Percentiles rank a stretch among this genome's conserved stretches.
These are phyloP conservation scores for Knoxdaviesia proteae DNA, from an alignment of 2,329 filamentous ascomycete genomes.

Conservation along the genomic window DNA sequence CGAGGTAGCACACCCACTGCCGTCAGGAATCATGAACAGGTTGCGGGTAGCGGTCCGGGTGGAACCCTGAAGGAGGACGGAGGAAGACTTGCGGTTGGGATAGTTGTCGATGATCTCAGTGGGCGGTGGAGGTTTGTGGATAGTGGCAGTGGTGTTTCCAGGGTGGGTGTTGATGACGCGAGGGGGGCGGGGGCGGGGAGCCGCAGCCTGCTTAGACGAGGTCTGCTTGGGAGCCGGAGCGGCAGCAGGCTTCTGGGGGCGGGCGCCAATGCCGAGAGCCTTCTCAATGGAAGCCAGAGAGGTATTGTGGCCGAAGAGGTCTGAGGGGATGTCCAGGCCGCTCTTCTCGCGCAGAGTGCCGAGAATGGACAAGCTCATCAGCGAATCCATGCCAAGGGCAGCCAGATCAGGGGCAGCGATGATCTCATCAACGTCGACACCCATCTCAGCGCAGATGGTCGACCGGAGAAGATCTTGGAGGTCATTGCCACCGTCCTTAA, in stretches of 20 bases:
- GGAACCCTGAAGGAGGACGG: slow-evolving; percentile 27
- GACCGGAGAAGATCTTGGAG: slow-evolving; percentile 34
- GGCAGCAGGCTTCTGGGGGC: slow-evolving; percentile 13
- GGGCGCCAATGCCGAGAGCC: slow-evolving; percentile 31
- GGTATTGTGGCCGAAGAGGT: slow-evolving; percentile 39
- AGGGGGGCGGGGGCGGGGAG: slow-evolving; percentile 6
- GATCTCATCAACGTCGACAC: slow-evolving; percentile 44
- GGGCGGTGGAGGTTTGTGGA: slow-evolving; percentile 20
- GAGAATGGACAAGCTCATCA: slow-evolving; percentile 34
- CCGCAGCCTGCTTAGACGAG: slow-evolving; percentile 4
- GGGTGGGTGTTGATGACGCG: slow-evolving; percentile 10
- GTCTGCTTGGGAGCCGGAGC: slow-evolving; percentile 9
- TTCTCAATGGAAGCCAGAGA: slow-evolving; percentile 45
- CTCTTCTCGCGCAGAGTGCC: slow-evolving; percentile 33
- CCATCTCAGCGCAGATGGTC: slow-evolving; percentile 52
- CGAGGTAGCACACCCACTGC: slow-evolving; percentile 41
- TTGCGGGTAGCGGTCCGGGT: slow-evolving; percentile 23
- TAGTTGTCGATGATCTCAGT: slow-evolving; percentile 19
- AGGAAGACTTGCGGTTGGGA: slow-evolving; percentile 27
- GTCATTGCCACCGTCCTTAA: slow-evolving; percentile 22
- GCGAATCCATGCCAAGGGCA: slow-evolving; percentile 37
- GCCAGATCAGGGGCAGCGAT: slow-evolving; percentile 30
- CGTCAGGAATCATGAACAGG: slow-evolving; percentile 34
- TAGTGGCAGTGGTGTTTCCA: slow-evolving; percentile 23
- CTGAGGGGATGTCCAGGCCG: slow-evolving; percentile 30